phyloP scores from a whole-genome alignment of 2,329 filamentous ascomycete genomes.

The Rutstroemia sp. region DNA sequence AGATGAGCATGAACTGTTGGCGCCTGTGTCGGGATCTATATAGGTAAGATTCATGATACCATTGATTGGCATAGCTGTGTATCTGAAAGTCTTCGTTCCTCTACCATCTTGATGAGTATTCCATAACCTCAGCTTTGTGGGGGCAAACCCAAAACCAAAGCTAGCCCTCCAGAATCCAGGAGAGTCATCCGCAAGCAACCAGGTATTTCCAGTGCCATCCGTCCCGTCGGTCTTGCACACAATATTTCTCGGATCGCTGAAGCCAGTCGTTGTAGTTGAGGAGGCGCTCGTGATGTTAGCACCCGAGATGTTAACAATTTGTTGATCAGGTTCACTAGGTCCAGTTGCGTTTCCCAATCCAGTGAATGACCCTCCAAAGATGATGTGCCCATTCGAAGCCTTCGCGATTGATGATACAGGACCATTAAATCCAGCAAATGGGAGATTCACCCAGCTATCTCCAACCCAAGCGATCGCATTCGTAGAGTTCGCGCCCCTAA shows the following conservation, averaged over 20 bases:
- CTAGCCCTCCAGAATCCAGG: constrained; percentile 77
- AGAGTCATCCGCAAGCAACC: constrained; percentile 69
- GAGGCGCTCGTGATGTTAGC: constrained; percentile 64
- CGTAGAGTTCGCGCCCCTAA: constrained; percentile 70
- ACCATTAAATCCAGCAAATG: constrained; percentile 92
- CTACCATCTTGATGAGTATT: constrained; percentile 81
- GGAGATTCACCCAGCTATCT: constrained; percentile 68
- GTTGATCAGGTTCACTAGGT: constrained; percentile 57
- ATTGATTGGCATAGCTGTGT: constrained; percentile 74
- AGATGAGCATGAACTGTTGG: constrained; percentile 66
- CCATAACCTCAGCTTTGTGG: constrained; percentile 78
- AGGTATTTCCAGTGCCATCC: constrained; percentile 70
- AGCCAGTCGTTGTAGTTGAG: constrained; percentile 54
- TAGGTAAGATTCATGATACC: constrained; percentile 98
- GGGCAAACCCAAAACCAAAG: constrained; percentile 78
- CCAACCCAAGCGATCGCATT: constrained; percentile 82
- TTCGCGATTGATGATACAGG: constrained; percentile 81
- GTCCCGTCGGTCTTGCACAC: constrained; percentile 66
- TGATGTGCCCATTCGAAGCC: constrained; percentile 71
- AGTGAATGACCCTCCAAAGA: constrained; percentile 88
- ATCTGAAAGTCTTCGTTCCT: constrained; percentile 82
- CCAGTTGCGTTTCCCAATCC: constrained; percentile 75
- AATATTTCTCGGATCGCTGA: constrained; percentile 71
- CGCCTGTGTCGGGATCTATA: constrained; percentile 63
- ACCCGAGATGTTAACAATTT: constrained; percentile 77